These are phyloP conservation scores for Ustilago esculenta DNA, from an alignment of 1,284 basidiomycete species.

Conservation along the genomic window DNA sequence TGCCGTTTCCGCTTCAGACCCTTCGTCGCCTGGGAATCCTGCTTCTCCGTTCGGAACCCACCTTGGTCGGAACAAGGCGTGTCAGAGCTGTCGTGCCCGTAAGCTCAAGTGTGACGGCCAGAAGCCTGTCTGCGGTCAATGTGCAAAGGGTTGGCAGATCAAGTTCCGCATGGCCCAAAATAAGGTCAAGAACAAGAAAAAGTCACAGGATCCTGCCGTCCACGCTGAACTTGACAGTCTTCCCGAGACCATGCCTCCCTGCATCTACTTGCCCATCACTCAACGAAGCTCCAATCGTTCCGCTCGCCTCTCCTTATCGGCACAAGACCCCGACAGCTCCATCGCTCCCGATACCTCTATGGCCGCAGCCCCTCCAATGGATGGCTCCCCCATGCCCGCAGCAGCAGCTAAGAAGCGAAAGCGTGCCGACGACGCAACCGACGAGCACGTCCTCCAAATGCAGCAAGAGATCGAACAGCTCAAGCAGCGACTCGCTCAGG, in stretches of 20 bases:
- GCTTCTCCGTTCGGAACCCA: constrained; percentile 55
- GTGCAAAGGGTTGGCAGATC: constrained; percentile 57
- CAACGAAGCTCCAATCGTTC: constrained; percentile 39
- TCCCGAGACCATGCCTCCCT: constrained; percentile 49
- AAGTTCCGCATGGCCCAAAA: constrained; percentile 50
- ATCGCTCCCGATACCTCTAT: constrained; percentile 22
- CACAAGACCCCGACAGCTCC: constrained; percentile 22
- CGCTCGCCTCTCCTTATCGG: constrained; percentile 23
- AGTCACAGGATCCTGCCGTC: constrained; percentile 35
- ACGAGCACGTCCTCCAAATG: constrained; percentile 37
- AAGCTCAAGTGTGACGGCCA: constrained; percentile 60
- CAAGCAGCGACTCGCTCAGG: constrained; percentile 42
- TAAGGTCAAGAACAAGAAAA: constrained; percentile 52
- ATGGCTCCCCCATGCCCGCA: constrained; percentile 36
- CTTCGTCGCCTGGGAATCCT: constrained; percentile 11
- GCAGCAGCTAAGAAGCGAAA: constrained; percentile 43
- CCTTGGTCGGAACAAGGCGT: constrained; percentile 57
- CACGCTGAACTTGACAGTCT: constrained; percentile 42
- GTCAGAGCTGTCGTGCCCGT: constrained; percentile 55
- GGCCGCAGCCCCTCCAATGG: constrained; percentile 26
- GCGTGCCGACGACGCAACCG: constrained; percentile 30
- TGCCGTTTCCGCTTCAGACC: constrained; percentile 11
- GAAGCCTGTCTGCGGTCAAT: constrained; percentile 57
- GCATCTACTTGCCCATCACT: constrained; percentile 48
- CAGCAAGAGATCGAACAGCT: constrained; percentile 46